phyloP scores from a whole-genome alignment of 768 basidiomycete genomes.

The Scleroderma citrinum region DNA sequence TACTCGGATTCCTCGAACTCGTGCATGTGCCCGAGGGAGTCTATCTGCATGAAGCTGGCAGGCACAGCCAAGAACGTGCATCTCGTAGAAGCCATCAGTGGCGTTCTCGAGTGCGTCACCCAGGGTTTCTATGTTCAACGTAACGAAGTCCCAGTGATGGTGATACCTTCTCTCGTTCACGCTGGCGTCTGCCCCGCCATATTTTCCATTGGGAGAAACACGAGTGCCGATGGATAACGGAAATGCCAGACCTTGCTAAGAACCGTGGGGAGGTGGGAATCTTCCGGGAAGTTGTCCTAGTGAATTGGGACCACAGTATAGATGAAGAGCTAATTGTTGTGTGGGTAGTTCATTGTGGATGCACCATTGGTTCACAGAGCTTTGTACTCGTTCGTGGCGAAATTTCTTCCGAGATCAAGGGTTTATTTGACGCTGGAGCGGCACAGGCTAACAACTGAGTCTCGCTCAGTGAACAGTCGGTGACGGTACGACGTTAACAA shows the following conservation, averaged over 20 bases:
- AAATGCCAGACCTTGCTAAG: conserved; percentile 45
- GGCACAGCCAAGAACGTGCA: conserved; percentile 40
- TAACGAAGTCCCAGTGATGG: conserved; percentile 79
- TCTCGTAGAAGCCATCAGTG: conserved; percentile 78
- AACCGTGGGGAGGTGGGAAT: conserved; percentile 83
- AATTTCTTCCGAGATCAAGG: too few relatives aligned
- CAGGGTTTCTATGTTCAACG: conserved; percentile 70
- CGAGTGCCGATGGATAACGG: conserved; percentile 66
- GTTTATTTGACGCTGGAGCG: too few relatives aligned
- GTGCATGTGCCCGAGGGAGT: conserved; percentile 63
- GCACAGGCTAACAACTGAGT: too few relatives aligned
- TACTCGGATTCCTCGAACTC: conserved; percentile 96
- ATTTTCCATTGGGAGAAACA: conserved; percentile 37
- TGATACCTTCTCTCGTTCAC: conserved; percentile 68
- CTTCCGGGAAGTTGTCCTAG: too few relatives aligned
- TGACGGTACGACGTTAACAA: too few relatives aligned
- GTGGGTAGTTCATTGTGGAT: too few relatives aligned
- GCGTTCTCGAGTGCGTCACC: conserved; percentile 81
- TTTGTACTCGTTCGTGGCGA: too few relatives aligned
- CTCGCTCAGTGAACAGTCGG: too few relatives aligned
- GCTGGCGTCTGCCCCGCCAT: conserved; percentile 53
- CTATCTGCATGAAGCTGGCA: not conserved
- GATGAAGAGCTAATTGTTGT: too few relatives aligned
- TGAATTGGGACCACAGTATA: too few relatives aligned
- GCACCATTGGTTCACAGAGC: too few relatives aligned